Conservation (phyloP, 352 stramenopile species). For the Globisporangium paddicum region DNA sequence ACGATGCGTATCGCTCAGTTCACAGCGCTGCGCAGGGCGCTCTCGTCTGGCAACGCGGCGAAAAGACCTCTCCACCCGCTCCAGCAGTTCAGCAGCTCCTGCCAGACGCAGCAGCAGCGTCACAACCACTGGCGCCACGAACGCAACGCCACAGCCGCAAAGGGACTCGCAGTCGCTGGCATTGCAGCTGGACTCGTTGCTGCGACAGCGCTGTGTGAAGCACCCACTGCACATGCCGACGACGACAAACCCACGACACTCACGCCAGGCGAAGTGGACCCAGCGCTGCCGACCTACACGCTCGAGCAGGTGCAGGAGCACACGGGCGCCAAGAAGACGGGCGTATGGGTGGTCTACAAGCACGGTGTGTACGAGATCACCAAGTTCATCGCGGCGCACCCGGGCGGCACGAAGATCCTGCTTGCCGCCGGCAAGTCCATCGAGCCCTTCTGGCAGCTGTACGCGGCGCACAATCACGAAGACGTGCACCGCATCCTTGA, state of each 20-base stretch:
- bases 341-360: conserved; percentile 93
- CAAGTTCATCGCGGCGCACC: conserved; percentile 93
- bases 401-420: conserved; percentile 89
- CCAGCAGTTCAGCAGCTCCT: background rate
- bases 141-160: background rate
- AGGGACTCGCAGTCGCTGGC: conserved; percentile 3
- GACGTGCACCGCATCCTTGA: conserved; percentile 92
- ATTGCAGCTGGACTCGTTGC: background rate
- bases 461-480: conserved; percentile 93
- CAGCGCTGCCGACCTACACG: conserved; percentile 54
- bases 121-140: background rate
- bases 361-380: conserved; percentile 97
- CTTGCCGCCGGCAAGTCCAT: conserved; percentile 84
- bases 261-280: conserved; percentile 28
- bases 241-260: conserved; percentile 3
- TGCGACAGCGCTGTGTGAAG: conserved; percentile 16
- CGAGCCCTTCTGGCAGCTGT: conserved; percentile 95
- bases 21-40: conserved; percentile 4
- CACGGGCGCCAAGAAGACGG: conserved; percentile 59
- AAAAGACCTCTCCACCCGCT: conserved; percentile 3
- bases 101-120: background rate
- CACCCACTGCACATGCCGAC: background rate
- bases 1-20: conserved; percentile 4
- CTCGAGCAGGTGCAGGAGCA: conserved; percentile 72
- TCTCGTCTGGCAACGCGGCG: background rate